phyloP scores from a whole-genome alignment of 768 basidiomycete species.

The Boletus huronensis region DNA sequence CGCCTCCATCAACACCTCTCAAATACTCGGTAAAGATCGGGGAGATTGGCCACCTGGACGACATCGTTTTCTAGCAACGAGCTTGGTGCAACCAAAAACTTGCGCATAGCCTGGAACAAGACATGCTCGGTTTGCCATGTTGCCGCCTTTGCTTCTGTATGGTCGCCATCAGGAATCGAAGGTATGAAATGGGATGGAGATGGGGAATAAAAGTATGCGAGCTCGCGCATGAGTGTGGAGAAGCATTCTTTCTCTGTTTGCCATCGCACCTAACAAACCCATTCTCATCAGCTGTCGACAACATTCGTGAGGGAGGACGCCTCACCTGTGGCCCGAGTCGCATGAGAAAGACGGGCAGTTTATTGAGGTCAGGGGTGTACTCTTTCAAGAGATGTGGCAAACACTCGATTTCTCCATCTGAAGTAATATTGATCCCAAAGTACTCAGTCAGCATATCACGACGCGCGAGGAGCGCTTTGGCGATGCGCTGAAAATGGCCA shows the following conservation, averaged over 20 bases:
- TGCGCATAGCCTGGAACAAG: constrained; percentile 81
- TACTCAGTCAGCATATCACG: constrained; percentile 91
- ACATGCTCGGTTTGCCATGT: constrained; percentile 90
- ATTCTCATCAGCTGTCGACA: neutral
- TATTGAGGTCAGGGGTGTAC: constrained; percentile 88
- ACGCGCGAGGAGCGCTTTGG: constrained; percentile 52
- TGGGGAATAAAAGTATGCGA: constrained; percentile 89
- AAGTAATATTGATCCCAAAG: constrained; percentile 73
- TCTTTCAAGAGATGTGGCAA: constrained; percentile 82
- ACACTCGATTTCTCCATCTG: constrained; percentile 63
- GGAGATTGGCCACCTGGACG: constrained; percentile 84
- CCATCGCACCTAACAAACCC: constrained; percentile 75
- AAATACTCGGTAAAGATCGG: constrained; percentile 92
- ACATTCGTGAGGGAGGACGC: neutral
- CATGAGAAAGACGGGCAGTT: constrained; percentile 86
- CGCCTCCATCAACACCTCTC: constrained; percentile 72
- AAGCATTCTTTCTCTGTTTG: constrained; percentile 82
- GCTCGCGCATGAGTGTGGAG: constrained; percentile 76
- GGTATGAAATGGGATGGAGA: constrained; percentile 19
- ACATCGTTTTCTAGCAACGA: constrained; percentile 69
- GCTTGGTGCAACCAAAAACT: constrained; percentile 67
- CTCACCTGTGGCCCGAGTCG: constrained; percentile 85
- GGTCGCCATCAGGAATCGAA: constrained; percentile 28
- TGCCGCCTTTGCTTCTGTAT: constrained; percentile 49
- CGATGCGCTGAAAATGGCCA: constrained; percentile 50